Evolutionary conservation across 2,329 filamentous ascomycete species (phyloP), one percentile per base, ranked within the genome.

Genomic region (Neofusicoccum kwambonambiense): DNA sequence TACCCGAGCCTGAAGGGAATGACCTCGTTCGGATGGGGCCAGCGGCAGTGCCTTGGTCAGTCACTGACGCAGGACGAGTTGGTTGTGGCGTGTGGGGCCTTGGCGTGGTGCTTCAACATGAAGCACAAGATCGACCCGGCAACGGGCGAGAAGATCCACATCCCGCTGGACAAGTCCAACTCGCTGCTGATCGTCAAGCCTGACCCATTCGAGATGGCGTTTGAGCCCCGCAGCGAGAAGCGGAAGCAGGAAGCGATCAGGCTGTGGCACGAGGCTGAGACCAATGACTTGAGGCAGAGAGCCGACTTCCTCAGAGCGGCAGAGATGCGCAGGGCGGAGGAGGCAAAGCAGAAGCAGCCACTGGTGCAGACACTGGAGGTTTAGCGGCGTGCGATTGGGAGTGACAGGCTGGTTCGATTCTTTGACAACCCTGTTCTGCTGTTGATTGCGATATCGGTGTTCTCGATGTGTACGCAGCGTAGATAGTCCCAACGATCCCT

Each of bases 1-100:
- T 89, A 85, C 70, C 87, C 88, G 15, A 87, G 84, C 73, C 83
- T 89, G 71, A 85, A 87, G 68, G 83, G 82, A 42, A 86, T 89
- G 83, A 84, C 87, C 67, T 87, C 84, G 0, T 89, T 89, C 70
- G 87, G 87, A 34, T 89, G 83, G 80, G 87, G 87, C 39, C 85
- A 87, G 49, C 82, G 87, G 67, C 83, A 83, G 13, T 90, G 87
- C 69, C 81, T 88, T 4, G 87, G 87, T 4, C 84, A 87, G 76
- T 83, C 84, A 63, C 82, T 89, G 51, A 87, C 85, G 31, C 85
- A 88, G 69, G 81, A 83, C 62, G 81, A 83, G 69, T 74, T 81
- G n/a, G 69, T 85, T 6, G 78, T 84, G 6, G 81, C 81, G 0
- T 84, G 82, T 65, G 82, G 82, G 19, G 80, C 80, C 13, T 71